These are phyloP conservation scores for Daldinia bambusicola DNA, from an alignment of 495 filamentous ascomycete genomes.

Conservation along the genomic window DNA sequence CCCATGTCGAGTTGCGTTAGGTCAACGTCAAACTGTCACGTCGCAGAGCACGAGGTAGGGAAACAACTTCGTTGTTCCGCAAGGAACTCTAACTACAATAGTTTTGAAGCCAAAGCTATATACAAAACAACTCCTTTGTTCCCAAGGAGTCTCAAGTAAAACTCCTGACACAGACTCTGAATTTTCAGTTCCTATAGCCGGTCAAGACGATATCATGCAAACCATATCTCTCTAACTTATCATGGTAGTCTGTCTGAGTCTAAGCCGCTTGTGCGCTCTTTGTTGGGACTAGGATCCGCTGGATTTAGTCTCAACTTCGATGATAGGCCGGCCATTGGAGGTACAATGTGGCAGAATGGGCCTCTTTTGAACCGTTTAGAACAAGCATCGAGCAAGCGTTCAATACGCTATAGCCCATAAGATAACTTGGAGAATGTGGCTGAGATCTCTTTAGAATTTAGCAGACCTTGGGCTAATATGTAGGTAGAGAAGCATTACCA, in stretches of 20 bases:
- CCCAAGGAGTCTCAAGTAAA: no score
- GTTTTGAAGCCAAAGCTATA: no score
- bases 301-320: constrained; percentile 1
- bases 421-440: constrained; percentile 20
- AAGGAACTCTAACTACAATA: no score
- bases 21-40: background rate
- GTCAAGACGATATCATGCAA: background rate
- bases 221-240: background rate
- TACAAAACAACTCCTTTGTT: no score
- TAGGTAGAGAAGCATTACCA: constrained; percentile 24
- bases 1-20: background rate
- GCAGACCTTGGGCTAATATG: constrained; percentile 13
- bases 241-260: background rate
- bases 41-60: no score
- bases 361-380: constrained; percentile 5
- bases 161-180: no score
- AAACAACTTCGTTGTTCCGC: no score
- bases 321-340: constrained; percentile 24
- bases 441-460: constrained; percentile 8
- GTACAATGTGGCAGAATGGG: constrained; percentile 4
- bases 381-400: constrained; percentile 6
- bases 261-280: background rate
- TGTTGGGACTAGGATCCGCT: background rate
- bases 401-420: constrained; percentile 5
- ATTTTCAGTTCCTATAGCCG: background rate